Evolutionary conservation across 2,329 filamentous ascomycete genomes (phyloP), one percentile per base, ranked within the genome.

Genomic region (Cercospora beticola): DNA sequence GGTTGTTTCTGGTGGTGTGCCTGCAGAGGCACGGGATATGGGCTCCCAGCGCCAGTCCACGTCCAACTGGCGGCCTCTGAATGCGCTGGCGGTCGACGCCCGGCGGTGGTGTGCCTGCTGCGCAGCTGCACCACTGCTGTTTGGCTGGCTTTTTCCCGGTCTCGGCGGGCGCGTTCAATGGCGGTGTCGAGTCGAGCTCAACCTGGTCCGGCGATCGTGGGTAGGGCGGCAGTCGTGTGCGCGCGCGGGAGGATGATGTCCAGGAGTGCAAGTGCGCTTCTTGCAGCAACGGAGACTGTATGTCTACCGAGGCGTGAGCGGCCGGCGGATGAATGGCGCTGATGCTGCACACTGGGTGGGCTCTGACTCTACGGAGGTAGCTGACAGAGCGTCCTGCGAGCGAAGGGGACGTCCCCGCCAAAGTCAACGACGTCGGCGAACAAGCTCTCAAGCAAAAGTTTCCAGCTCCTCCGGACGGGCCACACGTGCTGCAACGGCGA

Each of bases 131-230:
- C 40, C n/a, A 8, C 18, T 49, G 26, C 43, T 30, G 18, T 46
- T 23, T 28, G 30, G 49, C 62, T 58, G 49, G 62, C 62, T 33
- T 26, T 64, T 43, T 30, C 30, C 62, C 49, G 62, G 49, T 57
- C 31, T 43, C 62, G 62, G 62, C 31, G 30, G 46, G 43, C 18
- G 18, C 54, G 62, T 21, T 57, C 16, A 26, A 26, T n/a, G 52
- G 23, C 21, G 30, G 14, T n/a, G 43, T 49, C 26, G 49, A 54
- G 16, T 40, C 36, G 36, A 40, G 16, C 36, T 40, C 36, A n/a
- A 40, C 26, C 26, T 62, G 36, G 60, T 62, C 36, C 14, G 14
- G 16, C 33, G 36, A 21, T 62, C 36, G 60, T 49, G 40, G 36
- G 46, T 23, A 9, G 46, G 21, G 9, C 12, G 18, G 46, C 46